These are phyloP conservation scores for Termitomyces titanicus DNA, from an alignment of 768 basidiomycete species.

Conservation along the genomic window DNA sequence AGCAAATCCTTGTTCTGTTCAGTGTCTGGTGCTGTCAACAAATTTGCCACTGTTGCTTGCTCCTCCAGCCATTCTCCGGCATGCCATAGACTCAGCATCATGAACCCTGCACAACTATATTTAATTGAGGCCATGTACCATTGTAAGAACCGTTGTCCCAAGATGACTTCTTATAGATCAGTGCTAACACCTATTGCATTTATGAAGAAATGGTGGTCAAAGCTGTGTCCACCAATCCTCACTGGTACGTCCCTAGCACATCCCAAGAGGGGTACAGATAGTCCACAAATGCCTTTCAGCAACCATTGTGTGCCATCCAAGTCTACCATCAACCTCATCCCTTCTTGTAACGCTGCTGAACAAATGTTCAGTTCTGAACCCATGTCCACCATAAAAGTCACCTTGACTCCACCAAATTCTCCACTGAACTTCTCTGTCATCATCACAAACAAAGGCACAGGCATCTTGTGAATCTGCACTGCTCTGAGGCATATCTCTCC, in stretches of 20 bases:
- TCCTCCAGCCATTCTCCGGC: conserved; percentile 6
- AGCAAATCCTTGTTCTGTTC: background rate
- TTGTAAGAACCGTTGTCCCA: conserved; percentile 20
- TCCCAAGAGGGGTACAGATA: conserved; percentile 13
- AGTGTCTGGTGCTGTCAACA: background rate
- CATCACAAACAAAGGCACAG: conserved; percentile 15
- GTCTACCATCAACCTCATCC: background rate
- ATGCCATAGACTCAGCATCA: conserved; percentile 16
- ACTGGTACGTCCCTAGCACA: conserved; percentile 15
- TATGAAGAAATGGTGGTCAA: conserved; percentile 26
- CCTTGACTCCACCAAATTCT: background rate
- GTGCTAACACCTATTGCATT: background rate
- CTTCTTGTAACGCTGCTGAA: background rate
- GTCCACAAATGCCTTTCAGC: conserved; percentile 18
- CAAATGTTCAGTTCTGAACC: conserved; percentile 7
- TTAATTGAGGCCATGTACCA: conserved; percentile 17
- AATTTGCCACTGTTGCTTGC: conserved; percentile 8
- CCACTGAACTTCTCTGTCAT: conserved; percentile 3
- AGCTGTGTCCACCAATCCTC: conserved; percentile 13
- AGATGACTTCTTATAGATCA: conserved; percentile 15
- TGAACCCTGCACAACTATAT: conserved; percentile 7
- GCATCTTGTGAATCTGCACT: too few relatives aligned
- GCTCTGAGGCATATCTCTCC: conserved; percentile 7
- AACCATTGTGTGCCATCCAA: conserved; percentile 22
- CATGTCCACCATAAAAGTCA: conserved; percentile 8